phyloP scores from a whole-genome alignment of 805 yeast species.

The Teunomyces panamensis region DNA sequence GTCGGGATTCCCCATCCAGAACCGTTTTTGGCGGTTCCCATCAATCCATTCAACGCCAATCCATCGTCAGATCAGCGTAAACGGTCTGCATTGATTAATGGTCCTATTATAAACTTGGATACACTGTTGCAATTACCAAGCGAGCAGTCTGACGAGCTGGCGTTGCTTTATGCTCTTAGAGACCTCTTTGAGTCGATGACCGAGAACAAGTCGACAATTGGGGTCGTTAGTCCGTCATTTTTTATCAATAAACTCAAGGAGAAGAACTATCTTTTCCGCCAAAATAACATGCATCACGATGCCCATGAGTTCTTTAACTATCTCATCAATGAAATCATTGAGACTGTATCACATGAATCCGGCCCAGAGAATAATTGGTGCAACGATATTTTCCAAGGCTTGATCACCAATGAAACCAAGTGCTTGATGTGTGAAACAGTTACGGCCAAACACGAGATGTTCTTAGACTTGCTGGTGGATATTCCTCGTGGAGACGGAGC shows the following conservation, averaged over 20 bases:
- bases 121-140: slow-evolving; percentile 49
- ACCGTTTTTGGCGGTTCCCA: slow-evolving; percentile 27
- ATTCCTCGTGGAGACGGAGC: slow-evolving; percentile 58
- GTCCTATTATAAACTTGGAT: slow-evolving; percentile 84
- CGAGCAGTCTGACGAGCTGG: slow-evolving; percentile 27
- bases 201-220: slow-evolving; percentile 65
- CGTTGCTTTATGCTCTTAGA: slow-evolving; percentile 58
- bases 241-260: slow-evolving; percentile 73
- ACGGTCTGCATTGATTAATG: slow-evolving; percentile 69
- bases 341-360: slow-evolving; percentile 48
- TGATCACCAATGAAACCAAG: slow-evolving; percentile 79
- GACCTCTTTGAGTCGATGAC: slow-evolving; percentile 83
- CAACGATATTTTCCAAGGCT: slow-evolving; percentile 77
- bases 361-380: slow-evolving; percentile 46
- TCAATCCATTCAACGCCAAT: slow-evolving; percentile 37
- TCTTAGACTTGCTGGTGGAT: slow-evolving; percentile 84
- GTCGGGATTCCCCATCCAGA: slow-evolving; percentile 42
- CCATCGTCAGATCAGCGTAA: slow-evolving; percentile 70
- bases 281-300: slow-evolving; percentile 91
- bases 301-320: slow-evolving; percentile 96
- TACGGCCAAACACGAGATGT: slow-evolving; percentile 79
- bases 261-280: slow-evolving; percentile 81
- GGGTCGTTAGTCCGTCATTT: slow-evolving; percentile 80
- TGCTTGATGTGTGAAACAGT: slow-evolving; percentile 86
- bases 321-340: slow-evolving; percentile 64